phyloP scores from a whole-genome alignment of 177 flowering plant species.

The Telopea speciosissima region DNA sequence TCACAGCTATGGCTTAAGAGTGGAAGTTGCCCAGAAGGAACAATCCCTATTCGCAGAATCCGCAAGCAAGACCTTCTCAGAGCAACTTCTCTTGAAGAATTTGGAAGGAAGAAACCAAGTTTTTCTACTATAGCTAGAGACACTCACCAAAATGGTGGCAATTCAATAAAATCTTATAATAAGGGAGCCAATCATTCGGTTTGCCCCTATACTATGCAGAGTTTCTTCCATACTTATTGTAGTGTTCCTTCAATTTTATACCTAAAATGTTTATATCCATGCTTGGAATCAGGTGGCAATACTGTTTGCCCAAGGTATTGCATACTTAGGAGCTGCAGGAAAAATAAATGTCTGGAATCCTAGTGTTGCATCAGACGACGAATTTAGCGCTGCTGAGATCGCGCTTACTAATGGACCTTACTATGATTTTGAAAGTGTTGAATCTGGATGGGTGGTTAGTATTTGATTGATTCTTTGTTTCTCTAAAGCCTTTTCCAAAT shows the following conservation, averaged over 20 bases:
- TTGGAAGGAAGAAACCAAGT: slow-evolving; percentile 29
- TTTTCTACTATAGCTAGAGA: background rate
- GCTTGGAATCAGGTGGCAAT: background rate
- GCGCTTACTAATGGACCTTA: slow-evolving; percentile 34
- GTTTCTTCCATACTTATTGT: background rate
- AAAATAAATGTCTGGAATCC: slow-evolving; percentile 50
- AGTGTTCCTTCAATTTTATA: background rate
- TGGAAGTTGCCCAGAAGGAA: slow-evolving; percentile 62
- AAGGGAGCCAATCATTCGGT: slow-evolving; percentile 30
- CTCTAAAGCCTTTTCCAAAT: too few relatives aligned
- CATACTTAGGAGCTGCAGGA: slow-evolving; percentile 41
- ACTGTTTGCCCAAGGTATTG: slow-evolving; percentile 25
- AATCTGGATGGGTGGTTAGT: slow-evolving; percentile 65
- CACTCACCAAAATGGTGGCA: background rate
- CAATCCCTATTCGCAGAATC: slow-evolving; percentile 51
- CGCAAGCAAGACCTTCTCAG: slow-evolving; percentile 9
- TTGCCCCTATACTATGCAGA: background rate
- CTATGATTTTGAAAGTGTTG: slow-evolving; percentile 28
- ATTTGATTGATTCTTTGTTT: background rate
- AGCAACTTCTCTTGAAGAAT: slow-evolving; percentile 14
- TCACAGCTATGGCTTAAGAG: slow-evolving; percentile 46
- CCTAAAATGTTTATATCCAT: background rate
- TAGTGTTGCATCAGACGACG: slow-evolving; percentile 37
- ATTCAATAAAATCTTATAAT: slow-evolving; percentile 3
- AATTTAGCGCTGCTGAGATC: slow-evolving; percentile 39